Evolutionary conservation across 1,284 basidiomycete species (phyloP).

Genomic region (Calocybe gambosa): DNA sequence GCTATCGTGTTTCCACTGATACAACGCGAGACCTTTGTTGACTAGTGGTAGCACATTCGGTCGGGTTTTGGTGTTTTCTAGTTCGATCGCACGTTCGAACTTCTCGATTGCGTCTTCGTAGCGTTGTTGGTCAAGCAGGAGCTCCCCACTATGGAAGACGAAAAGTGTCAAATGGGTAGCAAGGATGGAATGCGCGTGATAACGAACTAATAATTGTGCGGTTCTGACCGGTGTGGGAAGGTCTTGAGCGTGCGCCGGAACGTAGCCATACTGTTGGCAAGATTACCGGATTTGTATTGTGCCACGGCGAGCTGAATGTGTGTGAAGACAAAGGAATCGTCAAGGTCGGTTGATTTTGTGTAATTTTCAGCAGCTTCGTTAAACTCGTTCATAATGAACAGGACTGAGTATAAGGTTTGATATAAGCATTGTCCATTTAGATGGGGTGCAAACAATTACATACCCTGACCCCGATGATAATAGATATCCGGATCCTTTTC

Average conservation of each 20-base stretch:
- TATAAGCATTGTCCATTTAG: not conserved
- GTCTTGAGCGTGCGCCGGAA: conserved; percentile 79
- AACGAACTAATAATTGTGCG: conserved; percentile 89
- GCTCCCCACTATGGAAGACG: conserved; percentile 69
- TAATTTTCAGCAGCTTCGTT: conserved; percentile 86
- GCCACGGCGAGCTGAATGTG: conserved; percentile 98
- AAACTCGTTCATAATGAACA: conserved; percentile 95
- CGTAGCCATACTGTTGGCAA: conserved; percentile 80
- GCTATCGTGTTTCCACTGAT: conserved; percentile 95
- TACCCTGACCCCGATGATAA: conserved; percentile 97
- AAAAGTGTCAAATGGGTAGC: not conserved
- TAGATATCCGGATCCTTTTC: conserved; percentile 92
- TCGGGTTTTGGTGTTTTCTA: conserved; percentile 67
- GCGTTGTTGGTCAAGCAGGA: conserved; percentile 88
- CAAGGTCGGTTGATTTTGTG: conserved; percentile 80
- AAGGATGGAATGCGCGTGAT: no score
- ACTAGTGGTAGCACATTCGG: conserved; percentile 92
- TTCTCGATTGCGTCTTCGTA: conserved; percentile 92
- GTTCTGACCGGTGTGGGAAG: conserved; percentile 83
- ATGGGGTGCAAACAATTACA: no score
- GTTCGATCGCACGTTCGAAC: conserved; percentile 89
- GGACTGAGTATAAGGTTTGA: conserved; percentile 44
- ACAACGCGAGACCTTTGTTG: conserved; percentile 95
- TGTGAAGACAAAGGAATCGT: conserved; percentile 85
- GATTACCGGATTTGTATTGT: conserved; percentile 85